phyloP scores from a whole-genome alignment of 495 filamentous ascomycete genomes.

The Viridothelium virens region DNA sequence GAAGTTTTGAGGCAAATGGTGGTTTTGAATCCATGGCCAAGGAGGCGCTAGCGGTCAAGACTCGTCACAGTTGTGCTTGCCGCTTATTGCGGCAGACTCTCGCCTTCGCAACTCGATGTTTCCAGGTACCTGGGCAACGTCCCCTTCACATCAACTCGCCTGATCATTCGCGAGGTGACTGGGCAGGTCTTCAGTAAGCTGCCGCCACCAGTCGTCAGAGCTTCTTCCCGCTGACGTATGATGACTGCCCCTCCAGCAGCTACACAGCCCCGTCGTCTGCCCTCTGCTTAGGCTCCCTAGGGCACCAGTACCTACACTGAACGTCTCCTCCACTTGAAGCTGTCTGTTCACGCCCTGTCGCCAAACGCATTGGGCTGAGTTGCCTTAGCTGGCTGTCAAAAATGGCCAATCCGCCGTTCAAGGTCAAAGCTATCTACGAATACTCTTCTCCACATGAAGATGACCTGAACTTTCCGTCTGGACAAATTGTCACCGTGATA shows the following conservation, averaged over 20 bases:
- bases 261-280: neutral
- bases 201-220: neutral
- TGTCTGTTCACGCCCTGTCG: neutral
- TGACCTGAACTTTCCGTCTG: slow-evolving; percentile 76
- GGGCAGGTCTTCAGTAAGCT: neutral
- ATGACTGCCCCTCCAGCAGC: slow-evolving; percentile 11
- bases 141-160: neutral
- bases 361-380: neutral
- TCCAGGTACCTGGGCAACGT: neutral
- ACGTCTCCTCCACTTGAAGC: neutral
- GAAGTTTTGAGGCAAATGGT: neutral
- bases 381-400: neutral
- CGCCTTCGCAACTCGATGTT: neutral
- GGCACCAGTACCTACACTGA: neutral
- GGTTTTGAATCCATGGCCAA: slow-evolving; percentile 6
- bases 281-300: neutral
- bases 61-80: neutral
- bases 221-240: slow-evolving; percentile 6
- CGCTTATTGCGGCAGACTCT: neutral
- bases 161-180: neutral
- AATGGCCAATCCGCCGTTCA: slow-evolving; percentile 78
- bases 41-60: slow-evolving; percentile 6
- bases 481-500: slow-evolving; percentile 89
- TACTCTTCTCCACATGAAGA: slow-evolving; percentile 87
- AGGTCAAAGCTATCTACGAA: slow-evolving; percentile 90